Percentiles rank a stretch among this genome's conserved stretches.
Evolutionary conservation across 1,284 basidiomycete genomes (phyloP).

Genomic region (Earliella scabrosa): DNA sequence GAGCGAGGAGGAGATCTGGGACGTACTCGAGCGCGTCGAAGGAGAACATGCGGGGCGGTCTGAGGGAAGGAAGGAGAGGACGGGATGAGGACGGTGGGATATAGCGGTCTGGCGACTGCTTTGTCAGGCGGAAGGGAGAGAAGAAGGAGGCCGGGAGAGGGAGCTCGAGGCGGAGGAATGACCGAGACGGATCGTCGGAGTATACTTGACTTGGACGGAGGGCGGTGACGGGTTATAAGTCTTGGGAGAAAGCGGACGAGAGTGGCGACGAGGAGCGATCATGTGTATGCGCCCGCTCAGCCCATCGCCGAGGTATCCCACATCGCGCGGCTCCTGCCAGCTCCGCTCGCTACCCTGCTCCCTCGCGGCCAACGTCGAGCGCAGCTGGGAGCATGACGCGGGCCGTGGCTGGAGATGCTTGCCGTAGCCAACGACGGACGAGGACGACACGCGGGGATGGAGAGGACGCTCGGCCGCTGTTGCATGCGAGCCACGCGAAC

Average conservation of each 20-base stretch:
- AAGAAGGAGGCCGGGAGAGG: background rate
- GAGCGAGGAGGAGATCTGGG: background rate
- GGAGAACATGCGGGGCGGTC: slow-evolving; percentile 12
- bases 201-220: background rate
- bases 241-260: slow-evolving; percentile 10
- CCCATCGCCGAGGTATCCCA: slow-evolving; percentile 7
- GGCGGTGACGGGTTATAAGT: background rate
- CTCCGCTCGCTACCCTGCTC: background rate
- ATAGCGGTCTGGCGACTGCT: background rate
- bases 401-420: background rate
- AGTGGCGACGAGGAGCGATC: slow-evolving; percentile 3
- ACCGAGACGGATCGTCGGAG: background rate
- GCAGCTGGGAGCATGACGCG: too few relatives aligned
- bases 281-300: background rate
- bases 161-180: background rate
- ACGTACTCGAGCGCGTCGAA: slow-evolving; percentile 10
- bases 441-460: background rate
- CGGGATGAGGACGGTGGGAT: slow-evolving; percentile 2
- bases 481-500: background rate
- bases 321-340: background rate
- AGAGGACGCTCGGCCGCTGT: background rate
- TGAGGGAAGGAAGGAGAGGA: background rate
- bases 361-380: too few relatives aligned
- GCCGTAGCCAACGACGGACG: too few relatives aligned
- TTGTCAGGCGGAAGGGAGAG: slow-evolving; percentile 1